Conservation (phyloP, 495 filamentous ascomycete species). For the Coniosporium apollinis region DNA sequence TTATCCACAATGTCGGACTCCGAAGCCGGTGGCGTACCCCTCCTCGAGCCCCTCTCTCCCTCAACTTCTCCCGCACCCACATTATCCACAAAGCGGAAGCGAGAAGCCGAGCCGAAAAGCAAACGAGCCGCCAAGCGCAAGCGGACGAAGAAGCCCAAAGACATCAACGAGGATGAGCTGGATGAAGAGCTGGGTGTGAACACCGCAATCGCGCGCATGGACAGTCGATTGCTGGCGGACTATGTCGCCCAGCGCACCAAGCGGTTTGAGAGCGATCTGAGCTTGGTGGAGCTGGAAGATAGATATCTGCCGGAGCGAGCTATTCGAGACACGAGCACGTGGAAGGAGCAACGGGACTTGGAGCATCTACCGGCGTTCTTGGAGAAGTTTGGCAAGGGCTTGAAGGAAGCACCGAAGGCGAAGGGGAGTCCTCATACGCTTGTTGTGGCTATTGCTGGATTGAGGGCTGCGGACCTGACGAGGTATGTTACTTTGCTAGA, state of each 20-base stretch:
- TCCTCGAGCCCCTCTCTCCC: slow-evolving; percentile 12
- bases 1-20: slow-evolving; percentile 17
- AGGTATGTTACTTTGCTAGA: slow-evolving; percentile 36
- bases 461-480: slow-evolving; percentile 65
- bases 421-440: slow-evolving; percentile 77
- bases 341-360: slow-evolving; percentile 40
- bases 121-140: slow-evolving; percentile 35
- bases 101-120: slow-evolving; percentile 9
- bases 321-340: slow-evolving; percentile 60
- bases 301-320: slow-evolving; percentile 47
- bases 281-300: slow-evolving; percentile 67
- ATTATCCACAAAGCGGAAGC: slow-evolving; percentile 19
- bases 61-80: slow-evolving; percentile 2
- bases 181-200: slow-evolving; percentile 56
- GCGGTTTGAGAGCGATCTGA: slow-evolving; percentile 63
- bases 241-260: slow-evolving; percentile 63
- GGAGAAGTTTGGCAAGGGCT: slow-evolving; percentile 27
- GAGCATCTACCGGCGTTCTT: slow-evolving; percentile 64
- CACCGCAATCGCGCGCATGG: slow-evolving; percentile 63
- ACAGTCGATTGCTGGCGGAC: slow-evolving; percentile 68
- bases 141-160: slow-evolving; percentile 37
- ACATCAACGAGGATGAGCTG: slow-evolving; percentile 38
- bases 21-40: slow-evolving; percentile 14
- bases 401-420: slow-evolving; percentile 41
- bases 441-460: slow-evolving; percentile 58